Evolutionary conservation across 208 protist species (phyloP).

Genomic region (Trypanosoma lewisi): DNA sequence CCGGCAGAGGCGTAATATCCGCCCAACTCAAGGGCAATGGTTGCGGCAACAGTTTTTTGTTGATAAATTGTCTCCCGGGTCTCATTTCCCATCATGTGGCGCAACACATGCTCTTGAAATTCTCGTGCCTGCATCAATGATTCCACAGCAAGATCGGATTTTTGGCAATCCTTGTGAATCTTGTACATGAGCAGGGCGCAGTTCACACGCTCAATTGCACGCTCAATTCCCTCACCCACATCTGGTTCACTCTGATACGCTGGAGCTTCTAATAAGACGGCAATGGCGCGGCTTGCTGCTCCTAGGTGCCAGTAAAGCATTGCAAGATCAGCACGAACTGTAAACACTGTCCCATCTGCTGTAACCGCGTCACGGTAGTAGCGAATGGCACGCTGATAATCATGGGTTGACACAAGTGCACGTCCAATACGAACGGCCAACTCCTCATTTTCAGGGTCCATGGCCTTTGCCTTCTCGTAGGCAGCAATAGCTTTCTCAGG

Average conservation of each 20-base stretch:
- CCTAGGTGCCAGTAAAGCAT: conserved; percentile 89
- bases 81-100: conserved; percentile 68
- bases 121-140: conserved; percentile 65
- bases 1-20: conserved; percentile 36
- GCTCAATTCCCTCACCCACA: conserved; percentile 35
- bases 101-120: conserved; percentile 71
- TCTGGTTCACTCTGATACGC: conserved; percentile 33
- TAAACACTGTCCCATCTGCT: conserved; percentile 58
- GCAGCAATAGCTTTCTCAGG: conserved; percentile 89
- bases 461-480: conserved; percentile 82
- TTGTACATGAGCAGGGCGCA: conserved; percentile 86
- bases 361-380: conserved; percentile 90
- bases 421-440: conserved; percentile 92
- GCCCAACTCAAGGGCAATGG: conserved; percentile 83
- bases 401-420: conserved; percentile 91
- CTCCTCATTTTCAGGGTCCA: conserved; percentile 78
- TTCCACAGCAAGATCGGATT: conserved; percentile 33
- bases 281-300: conserved; percentile 52
- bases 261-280: conserved; percentile 54
- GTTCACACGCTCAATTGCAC: conserved; percentile 80
- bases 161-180: conserved; percentile 48
- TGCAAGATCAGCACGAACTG: conserved; percentile 88
- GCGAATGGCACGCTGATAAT: conserved; percentile 89
- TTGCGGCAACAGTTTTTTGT: conserved; percentile 70
- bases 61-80: conserved; percentile 76